A percentile compares a stretch with the other conserved stretches of the same genome.
Evolutionary conservation across 202 grass and related monocot species (phyloP).

Genomic region (Eragrostis tef): DNA sequence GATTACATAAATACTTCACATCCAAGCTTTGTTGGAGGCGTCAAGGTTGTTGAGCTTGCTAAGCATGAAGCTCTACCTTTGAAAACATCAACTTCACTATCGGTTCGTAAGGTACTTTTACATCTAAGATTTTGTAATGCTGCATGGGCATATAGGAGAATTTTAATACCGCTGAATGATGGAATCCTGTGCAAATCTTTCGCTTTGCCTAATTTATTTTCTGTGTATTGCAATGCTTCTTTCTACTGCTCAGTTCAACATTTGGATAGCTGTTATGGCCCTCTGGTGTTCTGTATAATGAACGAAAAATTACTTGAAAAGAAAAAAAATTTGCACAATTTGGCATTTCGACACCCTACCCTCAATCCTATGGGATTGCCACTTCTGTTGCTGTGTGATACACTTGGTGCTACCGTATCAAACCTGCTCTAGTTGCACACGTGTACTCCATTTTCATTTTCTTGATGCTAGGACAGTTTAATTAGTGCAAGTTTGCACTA

Average conservation of each 20-base stretch:
- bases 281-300: neutral
- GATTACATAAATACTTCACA: constrained; percentile 99
- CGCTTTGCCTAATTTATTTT: constrained; percentile 9
- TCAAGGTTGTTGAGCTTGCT: constrained; percentile 76
- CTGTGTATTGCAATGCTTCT: neutral
- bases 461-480: no score
- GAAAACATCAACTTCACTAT: constrained; percentile 47
- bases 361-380: neutral
- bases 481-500: no score
- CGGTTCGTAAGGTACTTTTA: constrained; percentile 60
- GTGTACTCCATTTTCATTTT: neutral
- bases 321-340: neutral
- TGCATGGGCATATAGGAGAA: constrained; percentile 7
- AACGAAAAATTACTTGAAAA: constrained; percentile 3
- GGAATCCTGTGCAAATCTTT: neutral
- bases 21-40: constrained; percentile 84
- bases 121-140: constrained; percentile 28
- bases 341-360: constrained; percentile 8
- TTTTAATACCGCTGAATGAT: neutral
- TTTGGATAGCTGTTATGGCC: neutral
- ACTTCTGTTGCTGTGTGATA: neutral
- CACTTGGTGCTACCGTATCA: neutral
- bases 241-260: constrained; percentile 21
- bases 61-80: constrained; percentile 61
- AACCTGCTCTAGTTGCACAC: neutral